Base-by-base conservation (phyloP, 306 rosid species). In the Neltuma alba region DNA sequence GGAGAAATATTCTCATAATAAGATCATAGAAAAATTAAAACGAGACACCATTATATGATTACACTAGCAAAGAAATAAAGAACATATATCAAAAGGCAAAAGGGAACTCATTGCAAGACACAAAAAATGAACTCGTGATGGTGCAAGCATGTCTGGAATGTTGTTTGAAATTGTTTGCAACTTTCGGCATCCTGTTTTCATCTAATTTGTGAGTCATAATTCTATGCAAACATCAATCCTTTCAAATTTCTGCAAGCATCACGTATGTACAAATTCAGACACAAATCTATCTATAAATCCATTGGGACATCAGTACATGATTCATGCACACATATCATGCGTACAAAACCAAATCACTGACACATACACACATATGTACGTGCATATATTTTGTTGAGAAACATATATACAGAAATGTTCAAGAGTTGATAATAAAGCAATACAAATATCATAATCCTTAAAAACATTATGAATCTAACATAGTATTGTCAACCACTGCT, bases 381-480 rank as follows among this genome's bases (percentile, higher is more conserved):
- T 27, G 16, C 34, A 48, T 60, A 61, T 64, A 72, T 55, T 60
- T 23, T 25, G 37, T 42, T 71, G 60, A 71, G 10, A 70, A 42
- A 54, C 48, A 54, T 6, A 23, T n/a, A 12, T 57, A 10, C 36
- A 66, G 33, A 54, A 44, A 23, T 31, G 52, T 57, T 54, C 76
- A 57, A 27, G 30, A 38, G 74, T 65, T 64, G 37, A 72, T 52
- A 41, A 72, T 16, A 52, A 72, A 30, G 16, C 60, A 36, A 50
- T 34, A 20, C 11, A 33, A 52, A 72, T 60, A 78, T 57, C 76
- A 75, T 67, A 83, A 60, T 66, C 63, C 75, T 60, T 27, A 68
- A 40, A 71, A 83, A 61, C 40, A 13, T 18, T 14, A 38, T 40
- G 34, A 2, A 42, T 21, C 73, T 41, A 61, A 45, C 41, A 57